Base-by-base conservation (phyloP, 1,284 basidiomycete species). In the Inonotus hispidus region DNA sequence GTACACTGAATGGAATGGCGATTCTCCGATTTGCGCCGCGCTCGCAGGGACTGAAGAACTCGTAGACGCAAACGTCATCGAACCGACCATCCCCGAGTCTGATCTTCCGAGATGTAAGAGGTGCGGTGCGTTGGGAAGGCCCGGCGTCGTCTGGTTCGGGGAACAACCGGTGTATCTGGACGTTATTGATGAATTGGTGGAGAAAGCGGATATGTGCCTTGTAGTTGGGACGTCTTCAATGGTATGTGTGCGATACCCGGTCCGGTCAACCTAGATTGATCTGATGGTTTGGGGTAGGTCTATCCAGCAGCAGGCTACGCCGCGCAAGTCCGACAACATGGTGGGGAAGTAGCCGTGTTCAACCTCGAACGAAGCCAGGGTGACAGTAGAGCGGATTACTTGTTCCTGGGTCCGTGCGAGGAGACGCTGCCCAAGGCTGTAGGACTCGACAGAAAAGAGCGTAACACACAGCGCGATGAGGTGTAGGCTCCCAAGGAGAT, bases 111-210 rank as follows among this genome's bases (percentile, higher is more conserved):
- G 73, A 0, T 88, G 85, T 68, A 67, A 69, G 14, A 71, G 74
- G 59, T 87, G 84, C 64, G 75, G 74, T 1, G 74, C 71, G 0
- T 73, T 88, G 6, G 74, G 79, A 1, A 74, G 85, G 25, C 85
- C 85, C 2, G 83, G 79, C 1, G 84, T 87, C 4, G 82, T 88
- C 0, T 88, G 84, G 85, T 88, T 88, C 66, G 84, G 80, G 4
- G 85, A 87, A 69, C 64, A 52, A 32, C 80, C 80, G 13, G 64
- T 72, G n/a, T 67, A 79, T 39, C 50, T 83, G 61, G 70, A 75
- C 27, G 58, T 70, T 29, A 84, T 87, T 47, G 71, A 78, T 38
- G 61, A 71, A 5, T 52, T 82, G 10, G 77, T 86, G 4, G 68
- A 72, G 1, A 64, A 74, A 37, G 83, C 82, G 2, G 83, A 87